phyloP scores from a whole-genome alignment of 345 rosid species.

The Durio zibethinus region DNA sequence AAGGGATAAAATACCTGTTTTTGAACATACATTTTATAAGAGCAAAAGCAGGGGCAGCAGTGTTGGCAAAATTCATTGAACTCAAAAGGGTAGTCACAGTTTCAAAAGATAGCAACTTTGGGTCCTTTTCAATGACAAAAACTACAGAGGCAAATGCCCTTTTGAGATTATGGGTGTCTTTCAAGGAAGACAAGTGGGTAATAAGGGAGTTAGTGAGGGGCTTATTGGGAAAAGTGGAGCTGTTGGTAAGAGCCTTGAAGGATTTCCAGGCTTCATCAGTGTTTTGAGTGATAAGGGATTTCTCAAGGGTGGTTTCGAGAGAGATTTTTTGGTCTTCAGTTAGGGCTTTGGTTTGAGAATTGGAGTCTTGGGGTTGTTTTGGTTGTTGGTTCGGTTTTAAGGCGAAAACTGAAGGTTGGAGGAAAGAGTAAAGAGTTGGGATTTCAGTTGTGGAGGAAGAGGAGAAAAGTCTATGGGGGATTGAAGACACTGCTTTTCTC shows the following conservation, averaged over 20 bases:
- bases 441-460: conserved; percentile 35
- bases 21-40: conserved; percentile 68
- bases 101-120: conserved; percentile 48
- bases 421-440: conserved; percentile 69
- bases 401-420: conserved; percentile 66
- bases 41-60: conserved; percentile 77
- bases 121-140: conserved; percentile 63
- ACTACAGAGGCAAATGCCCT: conserved; percentile 89
- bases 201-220: conserved; percentile 69
- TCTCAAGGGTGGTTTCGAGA: conserved; percentile 6
- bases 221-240: conserved; percentile 52
- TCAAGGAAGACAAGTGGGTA: conserved; percentile 50
- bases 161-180: conserved; percentile 60
- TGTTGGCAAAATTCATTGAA: conserved; percentile 56
- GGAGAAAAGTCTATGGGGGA: conserved; percentile 29
- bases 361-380: not conserved
- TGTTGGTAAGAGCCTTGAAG: conserved; percentile 58
- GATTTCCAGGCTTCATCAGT: conserved; percentile 82
- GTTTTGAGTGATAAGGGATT: conserved; percentile 44
- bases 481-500: conserved; percentile 32
- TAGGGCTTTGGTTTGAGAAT: not conserved
- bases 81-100: conserved; percentile 47
- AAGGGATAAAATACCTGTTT: conserved; percentile 81
- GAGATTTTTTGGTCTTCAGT: conserved; percentile 3
- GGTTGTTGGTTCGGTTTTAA: conserved; percentile 28